Evolutionary conservation across 805 yeast species (phyloP).

Genomic region (Wickerhamiella allomyrinae): DNA sequence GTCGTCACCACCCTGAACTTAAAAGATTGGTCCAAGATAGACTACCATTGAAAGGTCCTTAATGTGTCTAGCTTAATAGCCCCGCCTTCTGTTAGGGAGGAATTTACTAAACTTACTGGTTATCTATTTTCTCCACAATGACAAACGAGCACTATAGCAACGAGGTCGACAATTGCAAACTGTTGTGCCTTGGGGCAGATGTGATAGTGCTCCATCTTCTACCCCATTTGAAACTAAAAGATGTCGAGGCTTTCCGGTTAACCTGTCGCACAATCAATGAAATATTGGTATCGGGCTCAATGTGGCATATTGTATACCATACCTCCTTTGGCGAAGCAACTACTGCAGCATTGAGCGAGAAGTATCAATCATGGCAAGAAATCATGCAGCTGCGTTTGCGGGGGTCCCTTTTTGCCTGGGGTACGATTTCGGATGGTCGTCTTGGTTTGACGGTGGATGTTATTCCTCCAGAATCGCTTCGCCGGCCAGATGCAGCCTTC

Average conservation of each 20-base stretch:
- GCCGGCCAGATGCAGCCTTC: not conserved
- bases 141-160: not conserved
- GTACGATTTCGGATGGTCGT: not conserved
- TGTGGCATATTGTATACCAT: not conserved
- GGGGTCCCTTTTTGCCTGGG: not conserved
- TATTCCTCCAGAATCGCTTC: not conserved
- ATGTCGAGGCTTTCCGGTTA: not conserved
- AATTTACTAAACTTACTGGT: too few relatives aligned
- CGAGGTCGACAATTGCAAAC: not conserved
- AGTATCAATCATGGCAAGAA: not conserved
- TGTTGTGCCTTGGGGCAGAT: slow-evolving; percentile 3
- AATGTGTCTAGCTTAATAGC: too few relatives aligned
- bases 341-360: not conserved
- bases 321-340: not conserved
- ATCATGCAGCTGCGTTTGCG: not conserved
- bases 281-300: not conserved
- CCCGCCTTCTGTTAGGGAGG: too few relatives aligned
- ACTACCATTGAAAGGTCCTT: too few relatives aligned
- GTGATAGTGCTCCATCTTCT: not conserved
- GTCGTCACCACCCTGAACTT: too few relatives aligned
- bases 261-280: not conserved
- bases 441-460: not conserved
- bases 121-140: too few relatives aligned
- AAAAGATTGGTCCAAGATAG: too few relatives aligned
- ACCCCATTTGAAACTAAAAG: not conserved